Evolutionary conservation across 371 early-diverging fungal genomes (phyloP).

Genomic region (Vavraia culicis): DNA sequence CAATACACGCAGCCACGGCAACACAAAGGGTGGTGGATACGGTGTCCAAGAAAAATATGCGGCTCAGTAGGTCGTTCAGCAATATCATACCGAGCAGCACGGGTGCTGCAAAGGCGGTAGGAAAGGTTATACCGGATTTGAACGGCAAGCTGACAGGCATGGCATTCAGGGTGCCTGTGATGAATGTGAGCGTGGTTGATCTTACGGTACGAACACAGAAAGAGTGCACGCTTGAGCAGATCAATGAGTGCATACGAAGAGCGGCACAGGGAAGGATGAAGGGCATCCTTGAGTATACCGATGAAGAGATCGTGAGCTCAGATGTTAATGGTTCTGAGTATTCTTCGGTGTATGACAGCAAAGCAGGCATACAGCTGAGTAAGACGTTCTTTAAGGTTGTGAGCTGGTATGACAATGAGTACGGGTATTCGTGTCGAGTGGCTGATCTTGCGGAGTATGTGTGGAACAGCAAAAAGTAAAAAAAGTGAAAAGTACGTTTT

Average conservation of each 20-base stretch:
- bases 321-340: conserved; percentile 73
- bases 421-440: conserved; percentile 69
- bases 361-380: conserved; percentile 80
- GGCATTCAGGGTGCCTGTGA: conserved; percentile 72
- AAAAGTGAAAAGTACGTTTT: too few relatives aligned
- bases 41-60: conserved; percentile 82
- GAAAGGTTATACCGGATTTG: conserved; percentile 79
- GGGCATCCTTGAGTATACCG: conserved; percentile 77
- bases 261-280: conserved; percentile 57
- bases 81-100: conserved; percentile 98
- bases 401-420: conserved; percentile 62
- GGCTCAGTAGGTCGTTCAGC: conserved; percentile 71
- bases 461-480: conserved; percentile 8
- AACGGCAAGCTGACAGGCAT: conserved; percentile 91
- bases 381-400: conserved; percentile 88
- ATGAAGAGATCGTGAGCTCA: conserved; percentile 79
- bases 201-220: conserved; percentile 69
- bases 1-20: conserved; percentile 87
- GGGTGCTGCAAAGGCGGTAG: conserved; percentile 96
- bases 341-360: conserved; percentile 79
- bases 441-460: conserved; percentile 41
- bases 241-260: conserved; percentile 13
- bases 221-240: conserved; percentile 49
- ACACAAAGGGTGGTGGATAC: conserved; percentile 98
- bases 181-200: conserved; percentile 93